phyloP scores from a whole-genome alignment of 164 flowering plant genomes.

The Vitis vinifera region DNA sequence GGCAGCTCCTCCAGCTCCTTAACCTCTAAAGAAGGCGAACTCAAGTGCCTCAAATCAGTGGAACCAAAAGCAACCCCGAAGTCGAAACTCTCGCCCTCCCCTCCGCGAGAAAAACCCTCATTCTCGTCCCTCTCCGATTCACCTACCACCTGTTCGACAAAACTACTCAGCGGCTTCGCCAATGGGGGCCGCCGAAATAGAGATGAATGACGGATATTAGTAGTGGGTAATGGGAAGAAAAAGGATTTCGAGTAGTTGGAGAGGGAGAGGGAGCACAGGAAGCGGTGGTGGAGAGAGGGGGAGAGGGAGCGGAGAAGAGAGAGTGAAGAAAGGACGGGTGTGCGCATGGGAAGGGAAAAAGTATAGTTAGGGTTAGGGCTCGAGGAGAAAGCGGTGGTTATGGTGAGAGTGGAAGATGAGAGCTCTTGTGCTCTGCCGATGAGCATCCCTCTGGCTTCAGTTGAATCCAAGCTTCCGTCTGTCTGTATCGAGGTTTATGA shows the following conservation, averaged over 20 bases:
- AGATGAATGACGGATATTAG: not conserved
- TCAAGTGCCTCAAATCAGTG: constrained; percentile 36
- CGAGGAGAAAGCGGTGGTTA: not conserved
- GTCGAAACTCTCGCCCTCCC: constrained; percentile 24
- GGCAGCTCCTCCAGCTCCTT: constrained; percentile 79
- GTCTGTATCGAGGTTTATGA: too few species aligned
- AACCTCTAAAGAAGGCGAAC: constrained; percentile 49
- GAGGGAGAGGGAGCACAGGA: constrained; percentile 14
- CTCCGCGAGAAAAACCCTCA: constrained; percentile 10
- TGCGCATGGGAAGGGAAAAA: constrained; percentile 14
- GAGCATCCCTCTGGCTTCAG: constrained; percentile 13
- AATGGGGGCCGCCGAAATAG: not conserved
- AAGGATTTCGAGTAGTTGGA: not conserved
- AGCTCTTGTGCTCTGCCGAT: constrained; percentile 19
- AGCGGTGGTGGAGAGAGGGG: constrained; percentile 10
- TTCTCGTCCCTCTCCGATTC: constrained; percentile 6
- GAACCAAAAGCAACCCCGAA: constrained; percentile 25
- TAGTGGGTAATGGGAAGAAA: not conserved
- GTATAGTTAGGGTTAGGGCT: constrained; percentile 2
- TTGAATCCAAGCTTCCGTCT: constrained; percentile 16
- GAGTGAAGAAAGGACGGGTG: constrained; percentile 23
- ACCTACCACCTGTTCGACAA: constrained; percentile 33
- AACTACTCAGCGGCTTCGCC: constrained; percentile 6
- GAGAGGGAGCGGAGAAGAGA: constrained; percentile 21
- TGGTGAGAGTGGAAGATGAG: constrained; percentile 4